Conservation (phyloP, 176 grass and related monocot genomes). For the Musa troglodytarum region DNA sequence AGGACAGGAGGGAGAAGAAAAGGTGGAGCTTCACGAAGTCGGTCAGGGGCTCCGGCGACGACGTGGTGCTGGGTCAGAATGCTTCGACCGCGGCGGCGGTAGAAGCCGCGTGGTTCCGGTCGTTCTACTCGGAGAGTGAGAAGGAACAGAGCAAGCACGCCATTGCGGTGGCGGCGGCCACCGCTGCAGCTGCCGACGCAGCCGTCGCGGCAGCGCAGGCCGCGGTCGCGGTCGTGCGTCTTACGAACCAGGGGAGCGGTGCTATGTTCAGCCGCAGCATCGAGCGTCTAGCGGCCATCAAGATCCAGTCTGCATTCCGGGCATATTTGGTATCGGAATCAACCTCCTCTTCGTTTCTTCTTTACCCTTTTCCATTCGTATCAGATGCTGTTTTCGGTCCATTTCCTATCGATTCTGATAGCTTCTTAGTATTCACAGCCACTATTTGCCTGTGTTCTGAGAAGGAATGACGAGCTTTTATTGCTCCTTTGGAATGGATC, state of each 20-base stretch:
- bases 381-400: neutral
- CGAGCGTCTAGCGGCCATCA: slow-evolving; percentile 37
- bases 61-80: neutral
- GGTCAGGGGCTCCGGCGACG: slow-evolving; percentile 31
- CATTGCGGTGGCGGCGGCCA: slow-evolving; percentile 78
- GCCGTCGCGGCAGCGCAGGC: slow-evolving; percentile 74
- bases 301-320: slow-evolving; percentile 86
- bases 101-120: slow-evolving; percentile 56
- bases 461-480: neutral
- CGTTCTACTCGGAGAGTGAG: slow-evolving; percentile 52
- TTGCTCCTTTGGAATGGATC: slow-evolving; percentile 1
- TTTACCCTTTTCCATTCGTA: neutral
- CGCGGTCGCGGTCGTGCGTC: slow-evolving; percentile 68
- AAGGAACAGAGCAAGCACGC: slow-evolving; percentile 93
- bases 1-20: slow-evolving; percentile 48
- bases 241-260: slow-evolving; percentile 48
- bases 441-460: neutral
- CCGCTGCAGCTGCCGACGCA: slow-evolving; percentile 54
- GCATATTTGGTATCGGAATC: slow-evolving; percentile 48
- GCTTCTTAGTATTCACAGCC: neutral
- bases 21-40: slow-evolving; percentile 75
- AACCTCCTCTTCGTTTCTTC: neutral
- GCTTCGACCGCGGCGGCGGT: slow-evolving; percentile 37
- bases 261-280: neutral
- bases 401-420: neutral